Percentiles rank a stretch among this genome's conserved stretches.
These are phyloP conservation scores for Cyberlindnera meyerae DNA, from an alignment of 805 yeast genomes.

Conservation along the genomic window DNA sequence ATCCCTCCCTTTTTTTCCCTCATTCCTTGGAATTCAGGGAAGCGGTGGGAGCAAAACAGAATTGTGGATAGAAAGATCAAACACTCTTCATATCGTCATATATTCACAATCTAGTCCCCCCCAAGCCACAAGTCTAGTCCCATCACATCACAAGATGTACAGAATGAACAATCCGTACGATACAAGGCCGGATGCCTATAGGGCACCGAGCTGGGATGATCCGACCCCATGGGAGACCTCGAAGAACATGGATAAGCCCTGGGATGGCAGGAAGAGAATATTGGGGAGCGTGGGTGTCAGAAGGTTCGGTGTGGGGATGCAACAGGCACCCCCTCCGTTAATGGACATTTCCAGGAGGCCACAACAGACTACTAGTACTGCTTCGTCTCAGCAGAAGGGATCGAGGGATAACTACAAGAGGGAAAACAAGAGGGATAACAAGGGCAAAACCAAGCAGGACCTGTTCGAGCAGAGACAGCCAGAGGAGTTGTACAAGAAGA, in stretches of 20 bases:
- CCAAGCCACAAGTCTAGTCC: no score
- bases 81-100: no score
- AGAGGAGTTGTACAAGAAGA: conserved; percentile 14
- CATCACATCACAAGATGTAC: no score
- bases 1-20: no score
- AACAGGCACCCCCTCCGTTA: background rate
- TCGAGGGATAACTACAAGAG: background rate
- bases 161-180: conserved; percentile 8
- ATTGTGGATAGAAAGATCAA: no score
- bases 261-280: no score
- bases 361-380: no score
- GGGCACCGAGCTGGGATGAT: conserved; percentile 8
- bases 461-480: background rate
- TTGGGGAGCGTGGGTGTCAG: background rate
- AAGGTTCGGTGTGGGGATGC: background rate
- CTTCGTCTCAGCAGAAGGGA: no score
- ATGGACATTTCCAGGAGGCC: no score
- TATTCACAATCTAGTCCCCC: no score
- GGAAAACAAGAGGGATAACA: conserved; percentile 1
- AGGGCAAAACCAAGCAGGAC: background rate
- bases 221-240: conserved; percentile 6
- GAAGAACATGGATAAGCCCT: background rate
- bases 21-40: no score
- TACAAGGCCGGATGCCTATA: background rate
- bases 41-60: no score